A percentile compares a stretch with the other conserved stretches of the same genome.
Conservation (phyloP, 805 yeast species). For the Sugiyamaella boreocaroliniensis region DNA sequence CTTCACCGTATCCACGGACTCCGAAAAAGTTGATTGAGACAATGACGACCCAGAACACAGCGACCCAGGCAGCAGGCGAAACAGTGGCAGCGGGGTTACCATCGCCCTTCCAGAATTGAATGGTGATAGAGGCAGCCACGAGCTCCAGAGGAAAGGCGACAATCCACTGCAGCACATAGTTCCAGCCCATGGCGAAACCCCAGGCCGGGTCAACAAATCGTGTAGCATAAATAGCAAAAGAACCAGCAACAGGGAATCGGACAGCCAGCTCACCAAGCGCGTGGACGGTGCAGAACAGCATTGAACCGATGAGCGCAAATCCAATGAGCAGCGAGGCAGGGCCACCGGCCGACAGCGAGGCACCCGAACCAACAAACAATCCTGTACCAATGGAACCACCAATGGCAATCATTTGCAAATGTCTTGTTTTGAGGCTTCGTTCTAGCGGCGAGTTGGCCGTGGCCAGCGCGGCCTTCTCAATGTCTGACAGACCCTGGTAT, state of each 20-base stretch:
- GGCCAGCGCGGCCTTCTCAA: constrained; percentile 38
- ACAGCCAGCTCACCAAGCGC: constrained; percentile 68
- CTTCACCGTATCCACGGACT: constrained; percentile 60
- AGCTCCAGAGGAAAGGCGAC: constrained; percentile 61
- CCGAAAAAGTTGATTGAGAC: constrained; percentile 49
- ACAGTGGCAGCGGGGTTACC: constrained; percentile 59
- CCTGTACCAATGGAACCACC: constrained; percentile 78
- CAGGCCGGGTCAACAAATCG: constrained; percentile 60
- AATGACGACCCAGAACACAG: constrained; percentile 47
- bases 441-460: constrained; percentile 43
- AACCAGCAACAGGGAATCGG: constrained; percentile 57
- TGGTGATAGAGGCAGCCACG: constrained; percentile 54
- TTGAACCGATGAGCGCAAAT: constrained; percentile 52
- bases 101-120: constrained; percentile 51
- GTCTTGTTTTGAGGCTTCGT: constrained; percentile 46
- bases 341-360: constrained; percentile 48
- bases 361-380: constrained; percentile 62
- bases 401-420: constrained; percentile 65
- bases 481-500: constrained; percentile 32
- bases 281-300: constrained; percentile 57
- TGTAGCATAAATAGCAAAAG: constrained; percentile 53
- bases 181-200: constrained; percentile 71
- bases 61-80: constrained; percentile 53
- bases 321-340: constrained; percentile 57
- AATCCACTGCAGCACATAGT: constrained; percentile 59